These are phyloP conservation scores for Galeopsis tetrahit DNA, from an alignment of 257 asterid species.

Conservation along the genomic window DNA sequence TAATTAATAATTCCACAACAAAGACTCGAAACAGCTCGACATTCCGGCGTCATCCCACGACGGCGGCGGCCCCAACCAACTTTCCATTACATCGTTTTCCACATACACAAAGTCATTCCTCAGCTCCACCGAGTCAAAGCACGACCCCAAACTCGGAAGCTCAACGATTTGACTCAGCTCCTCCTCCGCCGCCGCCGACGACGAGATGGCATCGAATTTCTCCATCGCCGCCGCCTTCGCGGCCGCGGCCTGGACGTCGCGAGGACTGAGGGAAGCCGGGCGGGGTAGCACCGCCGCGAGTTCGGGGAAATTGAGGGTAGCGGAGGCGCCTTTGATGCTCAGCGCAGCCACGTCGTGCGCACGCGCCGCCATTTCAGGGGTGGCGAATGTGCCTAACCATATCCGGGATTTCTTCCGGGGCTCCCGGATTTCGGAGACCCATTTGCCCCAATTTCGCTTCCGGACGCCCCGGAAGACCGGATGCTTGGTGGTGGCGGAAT, in stretches of 20 bases:
- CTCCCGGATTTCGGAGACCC: slow-evolving; percentile 65
- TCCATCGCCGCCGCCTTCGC: slow-evolving; percentile 59
- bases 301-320: slow-evolving; percentile 48
- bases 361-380: slow-evolving; percentile 67
- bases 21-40: slow-evolving; percentile 48
- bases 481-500: slow-evolving; percentile 36
- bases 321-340: slow-evolving; percentile 49
- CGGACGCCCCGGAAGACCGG: slow-evolving; percentile 55
- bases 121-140: slow-evolving; percentile 42
- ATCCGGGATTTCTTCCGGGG: slow-evolving; percentile 58
- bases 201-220: slow-evolving; percentile 33
- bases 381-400: slow-evolving; percentile 57
- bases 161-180: slow-evolving; percentile 51
- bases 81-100: slow-evolving; percentile 40
- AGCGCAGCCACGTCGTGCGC: slow-evolving; percentile 61
- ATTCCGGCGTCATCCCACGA: slow-evolving; percentile 39
- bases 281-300: slow-evolving; percentile 46
- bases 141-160: slow-evolving; percentile 49
- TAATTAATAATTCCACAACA: slow-evolving; percentile 59
- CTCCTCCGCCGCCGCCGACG: slow-evolving; percentile 40
- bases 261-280: slow-evolving; percentile 50
- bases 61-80: slow-evolving; percentile 52
- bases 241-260: slow-evolving; percentile 59
- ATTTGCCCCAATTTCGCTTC: slow-evolving; percentile 60
- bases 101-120: slow-evolving; percentile 42